Evolutionary conservation across 2,329 filamentous ascomycete species (phyloP), one percentile per base, ranked within the genome.

Genomic region (Penicillium sp.): DNA sequence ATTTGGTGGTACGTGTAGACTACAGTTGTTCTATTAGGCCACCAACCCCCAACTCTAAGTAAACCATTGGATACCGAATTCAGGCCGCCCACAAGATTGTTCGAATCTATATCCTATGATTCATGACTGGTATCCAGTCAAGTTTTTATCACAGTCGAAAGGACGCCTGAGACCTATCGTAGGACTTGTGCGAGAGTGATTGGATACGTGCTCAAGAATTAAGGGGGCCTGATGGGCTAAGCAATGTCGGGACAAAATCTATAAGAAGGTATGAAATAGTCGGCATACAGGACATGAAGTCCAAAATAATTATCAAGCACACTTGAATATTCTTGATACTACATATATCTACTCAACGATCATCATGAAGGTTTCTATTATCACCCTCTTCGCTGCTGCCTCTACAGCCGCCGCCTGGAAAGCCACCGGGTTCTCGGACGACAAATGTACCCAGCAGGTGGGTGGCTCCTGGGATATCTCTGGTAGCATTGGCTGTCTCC

Each of bases 391-490:
- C 29, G 33, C 39, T 18, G 40, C 40, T 21, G 44, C 37, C 44
- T 52, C 48, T 23, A 31, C 26, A 29, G 44, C 44, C 5, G 48
- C 45, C n/a, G 48, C 52, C 34, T 51, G 48, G 48, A 51, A 48
- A 10, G n/a, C 51, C 26, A 51, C 44, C 8, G 48, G 24, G 23
- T 52, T 45, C 34, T 50, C 10, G 33, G 54, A 53, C 36, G 23
- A 26, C 42, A 37, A 49, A 10, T 50, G 54, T 24, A 53, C 50
- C 23, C 19, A 48, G 21, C 23, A 40, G 3, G 44, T 18, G 3
- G 52, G 31, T 9, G 37, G 18, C 31, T 23, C 40, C 2, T 18
- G 23, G 11, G 46, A 33, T 9, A 18, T 18, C 5, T 10, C 10
- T n/a, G 34, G 19, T 9, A 34, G 33, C 26, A 54, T 54, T 29